phyloP scores from a whole-genome alignment of 768 basidiomycete genomes.

The Leucosporidium yakuticum region DNA sequence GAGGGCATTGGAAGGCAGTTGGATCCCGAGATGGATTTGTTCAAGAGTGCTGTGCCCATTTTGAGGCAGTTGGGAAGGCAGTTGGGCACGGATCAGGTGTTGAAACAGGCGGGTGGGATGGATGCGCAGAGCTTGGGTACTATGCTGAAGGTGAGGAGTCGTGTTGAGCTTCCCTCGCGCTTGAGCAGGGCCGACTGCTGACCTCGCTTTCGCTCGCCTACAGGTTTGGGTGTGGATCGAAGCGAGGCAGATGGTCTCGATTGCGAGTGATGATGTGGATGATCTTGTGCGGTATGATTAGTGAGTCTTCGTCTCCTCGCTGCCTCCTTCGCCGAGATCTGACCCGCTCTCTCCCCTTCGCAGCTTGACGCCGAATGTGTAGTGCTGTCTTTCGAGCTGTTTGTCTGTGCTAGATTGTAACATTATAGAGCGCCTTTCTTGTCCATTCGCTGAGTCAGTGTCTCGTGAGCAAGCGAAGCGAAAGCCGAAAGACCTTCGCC shows the following conservation, averaged over 20 bases:
- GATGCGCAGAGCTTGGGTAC: constrained; percentile 61
- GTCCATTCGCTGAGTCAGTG: too few relatives aligned
- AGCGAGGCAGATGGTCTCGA: constrained; percentile 75
- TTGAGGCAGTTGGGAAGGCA: constrained; percentile 82
- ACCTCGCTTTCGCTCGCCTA: constrained; percentile 4
- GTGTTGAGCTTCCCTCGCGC: background rate
- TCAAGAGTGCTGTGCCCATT: constrained; percentile 92
- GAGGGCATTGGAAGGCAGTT: constrained; percentile 94
- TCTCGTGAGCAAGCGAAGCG: too few relatives aligned
- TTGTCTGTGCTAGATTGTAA: too few relatives aligned
- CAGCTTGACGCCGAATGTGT: background rate
- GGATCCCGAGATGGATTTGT: constrained; percentile 85
- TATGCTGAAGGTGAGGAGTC: constrained; percentile 68
- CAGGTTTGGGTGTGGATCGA: constrained; percentile 92
- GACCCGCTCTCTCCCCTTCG: background rate
- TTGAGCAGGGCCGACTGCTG: background rate
- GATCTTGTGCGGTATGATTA: constrained; percentile 79
- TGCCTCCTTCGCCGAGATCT: background rate
- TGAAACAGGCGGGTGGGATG: constrained; percentile 21
- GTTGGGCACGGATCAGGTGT: constrained; percentile 68
- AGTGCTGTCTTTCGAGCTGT: background rate
- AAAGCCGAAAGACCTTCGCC: too few relatives aligned
- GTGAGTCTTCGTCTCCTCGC: background rate
- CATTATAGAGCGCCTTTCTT: too few relatives aligned
- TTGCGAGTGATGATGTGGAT: constrained; percentile 73